A percentile compares a stretch with the other conserved stretches of the same genome.
phyloP scores from a whole-genome alignment of 73 alveolate species.

The Tetrahymena thermophila region DNA sequence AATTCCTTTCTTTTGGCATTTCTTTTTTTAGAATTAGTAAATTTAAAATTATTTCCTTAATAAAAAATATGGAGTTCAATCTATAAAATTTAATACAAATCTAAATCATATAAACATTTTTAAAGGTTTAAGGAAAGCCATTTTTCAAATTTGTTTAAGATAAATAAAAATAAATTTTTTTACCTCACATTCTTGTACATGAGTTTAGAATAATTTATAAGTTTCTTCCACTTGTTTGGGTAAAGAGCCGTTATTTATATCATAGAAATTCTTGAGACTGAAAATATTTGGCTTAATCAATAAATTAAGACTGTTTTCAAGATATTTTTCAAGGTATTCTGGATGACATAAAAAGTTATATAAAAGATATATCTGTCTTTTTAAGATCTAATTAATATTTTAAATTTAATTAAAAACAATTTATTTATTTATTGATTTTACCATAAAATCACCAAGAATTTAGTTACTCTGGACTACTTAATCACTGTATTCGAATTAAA shows the following conservation, averaged over 20 bases:
- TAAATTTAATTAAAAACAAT: too few species aligned
- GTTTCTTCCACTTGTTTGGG: slow-evolving; percentile 15
- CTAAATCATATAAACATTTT: too few species aligned
- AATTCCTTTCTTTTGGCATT: slow-evolving; percentile 28
- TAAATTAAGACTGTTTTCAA: slow-evolving; percentile 7
- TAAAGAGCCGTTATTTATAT: slow-evolving; percentile 29
- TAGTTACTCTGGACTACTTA: not conserved
- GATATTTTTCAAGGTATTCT: slow-evolving; percentile 8
- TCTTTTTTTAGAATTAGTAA: not conserved
- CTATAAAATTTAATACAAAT: too few species aligned
- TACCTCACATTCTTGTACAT: slow-evolving; percentile 14
- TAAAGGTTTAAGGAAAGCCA: too few species aligned
- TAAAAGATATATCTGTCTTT: slow-evolving; percentile 21
- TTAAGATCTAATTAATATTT: not conserved
- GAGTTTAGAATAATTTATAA: slow-evolving; percentile 15
- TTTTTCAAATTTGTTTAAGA: too few species aligned
- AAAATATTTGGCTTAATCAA: slow-evolving; percentile 19
- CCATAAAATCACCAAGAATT: slow-evolving; percentile 17
- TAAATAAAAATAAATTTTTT: not conserved
- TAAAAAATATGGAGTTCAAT: too few species aligned
- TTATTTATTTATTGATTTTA: not conserved
- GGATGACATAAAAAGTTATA: slow-evolving; percentile 43
- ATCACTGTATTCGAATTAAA: not conserved
- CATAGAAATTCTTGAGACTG: slow-evolving; percentile 38
- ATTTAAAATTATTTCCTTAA: too few species aligned